Evolutionary conservation across 2,329 filamentous ascomycete species (phyloP), one percentile per base, ranked within the genome.

Genomic region (Fusarium solani-melongenae): DNA sequence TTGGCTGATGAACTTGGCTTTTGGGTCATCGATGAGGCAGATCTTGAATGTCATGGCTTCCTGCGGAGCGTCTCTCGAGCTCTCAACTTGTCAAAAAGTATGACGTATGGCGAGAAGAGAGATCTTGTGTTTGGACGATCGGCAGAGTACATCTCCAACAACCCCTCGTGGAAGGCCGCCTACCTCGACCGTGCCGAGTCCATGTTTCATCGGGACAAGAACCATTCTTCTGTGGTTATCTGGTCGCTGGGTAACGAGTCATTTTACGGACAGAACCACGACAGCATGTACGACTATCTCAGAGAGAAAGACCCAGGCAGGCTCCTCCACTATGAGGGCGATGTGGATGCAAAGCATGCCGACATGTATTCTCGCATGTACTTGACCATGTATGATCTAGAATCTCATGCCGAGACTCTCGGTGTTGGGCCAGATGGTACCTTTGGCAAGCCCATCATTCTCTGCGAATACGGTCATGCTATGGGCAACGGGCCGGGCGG

Each of bases 401-500:
- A 59, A 14, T 34, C 46, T 15, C 22, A 53, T 4, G 39, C 53
- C 12, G 61, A 63, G 8, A 20, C 53, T 20, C 55, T 46, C 6
- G 41, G 22, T 17, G 15, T 39, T 46, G 4, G 41, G 11, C 20
- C 34, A 14, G 55, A 64, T 11, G 56, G 61, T 9, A 59, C 5
- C 22, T 58, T 36, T 24, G 24, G 82, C 41, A 88, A 92, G 78
- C 90, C 90, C 0, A 82, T 92, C 2, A 84, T 92, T 3, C 83
- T 88, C 62, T 88, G 87, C 67, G 88, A 90, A 69, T 89, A 84
- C 72, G 81, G 83, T 0, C 87, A 89, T 70, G 91, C 92, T 1
- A 93, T 94, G 92, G 92, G 92, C 0, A 93, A 93, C 71, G 92
- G 91, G 0, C 92, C 91, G 0, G 92, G 92, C 2, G 89, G 87